A percentile compares a stretch with the other conserved stretches of the same genome.
These are phyloP conservation scores for Alternaria atra DNA, from an alignment of 2,329 filamentous ascomycete species.

Conservation along the genomic window DNA sequence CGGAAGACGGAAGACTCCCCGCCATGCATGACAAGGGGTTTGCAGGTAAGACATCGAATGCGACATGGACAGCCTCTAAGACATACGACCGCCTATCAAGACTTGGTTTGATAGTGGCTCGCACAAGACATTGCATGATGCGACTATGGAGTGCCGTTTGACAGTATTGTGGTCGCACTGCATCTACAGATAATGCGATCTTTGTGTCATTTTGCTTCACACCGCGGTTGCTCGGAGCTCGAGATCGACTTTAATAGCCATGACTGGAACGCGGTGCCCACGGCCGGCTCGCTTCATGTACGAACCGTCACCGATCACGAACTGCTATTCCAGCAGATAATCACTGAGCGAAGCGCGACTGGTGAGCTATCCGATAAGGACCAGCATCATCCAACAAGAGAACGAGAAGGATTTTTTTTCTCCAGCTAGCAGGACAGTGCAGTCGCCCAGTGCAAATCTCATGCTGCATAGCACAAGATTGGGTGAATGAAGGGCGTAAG, in stretches of 20 bases:
- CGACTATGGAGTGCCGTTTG: conserved; percentile 3
- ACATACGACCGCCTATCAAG: neutral
- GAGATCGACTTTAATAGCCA: neutral
- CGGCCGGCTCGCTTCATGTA: conserved; percentile 1
- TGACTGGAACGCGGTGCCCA: neutral
- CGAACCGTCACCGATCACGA: conserved; percentile 6
- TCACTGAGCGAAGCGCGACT: neutral
- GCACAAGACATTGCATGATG: conserved; percentile 1
- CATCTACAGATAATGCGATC: conserved; percentile 3
- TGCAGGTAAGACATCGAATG: conserved; percentile 2
- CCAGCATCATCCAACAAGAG: neutral
- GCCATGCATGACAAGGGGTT: conserved; percentile 3
- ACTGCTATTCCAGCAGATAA: conserved; percentile 4
- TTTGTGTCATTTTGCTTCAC: neutral
- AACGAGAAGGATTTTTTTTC: neutral
- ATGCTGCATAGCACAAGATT: neutral
- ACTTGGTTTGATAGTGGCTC: conserved; percentile 1
- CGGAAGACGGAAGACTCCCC: conserved; percentile 2
- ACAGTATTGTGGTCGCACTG: conserved; percentile 9
- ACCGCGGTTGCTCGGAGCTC: neutral
- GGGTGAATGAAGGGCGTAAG: neutral
- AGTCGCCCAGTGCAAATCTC: neutral
- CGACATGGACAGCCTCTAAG: neutral
- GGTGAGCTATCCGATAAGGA: neutral
- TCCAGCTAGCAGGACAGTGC: neutral